Evolutionary conservation across 2,329 filamentous ascomycete species (phyloP), one percentile per base, ranked within the genome.

Genomic region (Diaporthe vexans): DNA sequence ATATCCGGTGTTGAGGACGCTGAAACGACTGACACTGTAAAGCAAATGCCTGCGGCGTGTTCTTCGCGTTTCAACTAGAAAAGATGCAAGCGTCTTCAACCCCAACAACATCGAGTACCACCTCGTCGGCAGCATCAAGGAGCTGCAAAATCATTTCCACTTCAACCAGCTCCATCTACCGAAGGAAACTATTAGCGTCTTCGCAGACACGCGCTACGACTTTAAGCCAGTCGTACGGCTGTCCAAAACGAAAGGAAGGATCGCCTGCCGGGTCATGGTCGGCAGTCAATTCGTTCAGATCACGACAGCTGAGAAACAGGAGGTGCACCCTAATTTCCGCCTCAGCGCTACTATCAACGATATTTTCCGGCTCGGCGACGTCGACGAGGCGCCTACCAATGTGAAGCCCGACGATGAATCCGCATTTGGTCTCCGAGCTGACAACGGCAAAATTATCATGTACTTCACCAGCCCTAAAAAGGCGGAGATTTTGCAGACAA

Each of bases 371-470:
- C 84, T 94, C 4, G 87, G 90, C 5, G 92, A 94, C 72, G 88
- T 94, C 19, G 92, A 93, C 74, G 92, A 94, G 82, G 90, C 91
- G 6, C 87, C 91, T 7, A 90, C 90, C 3, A 90, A 90, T 3
- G 90, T 92, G 71, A 88, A 91, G 74, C 89, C 89, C 0, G 91
- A 93, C 74, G 91, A 93, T 74, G 91, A 93, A 76, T 90, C 89
- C 4, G 89, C 91, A 1, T 94, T 94, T 80, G 92, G 91, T 0
- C 83, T 94, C 37, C 87, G 91, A 67, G 91, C 91, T 3, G 92
- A 94, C 77, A 92, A 91, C 76, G 92, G 92, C 77, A 93, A 91
- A 81, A 91, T 93, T 67, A 88, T 93, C 71, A 93, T 94, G 91
- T 93, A 91, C 79, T 94, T 94, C 80, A 91, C 91, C 24, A 93